Evolutionary conservation across 2,329 filamentous ascomycete genomes (phyloP), one percentile per base, ranked within the genome.

Genomic region (Fusarium sp.): DNA sequence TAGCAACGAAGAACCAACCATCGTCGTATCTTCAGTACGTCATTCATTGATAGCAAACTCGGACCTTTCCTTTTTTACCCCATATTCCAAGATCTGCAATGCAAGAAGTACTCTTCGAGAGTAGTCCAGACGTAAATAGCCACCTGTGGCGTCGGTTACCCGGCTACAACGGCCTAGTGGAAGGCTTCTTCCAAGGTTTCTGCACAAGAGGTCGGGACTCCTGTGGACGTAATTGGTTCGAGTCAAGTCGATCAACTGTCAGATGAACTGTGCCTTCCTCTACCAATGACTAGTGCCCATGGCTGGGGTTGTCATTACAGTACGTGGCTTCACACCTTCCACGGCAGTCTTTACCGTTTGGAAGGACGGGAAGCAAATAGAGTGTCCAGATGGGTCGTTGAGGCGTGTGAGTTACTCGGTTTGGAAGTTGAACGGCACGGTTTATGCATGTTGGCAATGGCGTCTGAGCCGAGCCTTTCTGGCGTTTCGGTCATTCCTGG

Each of bases 91-190:
- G 23, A 56, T 37, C 54, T 28, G 30, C 30, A 4, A 28, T 46
- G 40, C 20, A 20, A 4, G 10, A 37, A 12, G 34, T 37, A 37
- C 34, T 3, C 5, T 37, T n/a, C 10, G 18, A n/a, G 34, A n/a
- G 18, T 37, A 37, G 18, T 7, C 34, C 5, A 7, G n/a, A 34
- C 40, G 18, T 45, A 27, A 34, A 64, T 41, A 42, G 45, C 40
- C 53, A 64, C 49, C 23, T 37, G 50, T 58, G 53, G 62, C 45
- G 60, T 34, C 12, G 25, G 37, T 60, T 23, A 43, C 47, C 34
- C 61, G 28, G 61, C 55, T 59, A 66, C 60, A 60, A 45, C 47
- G 61, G 61, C 34, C 12, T 27, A 55, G 53, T 18, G 14, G 13
- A 16, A 27, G 30, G 41, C 28, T 18, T 25, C 41, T 21, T 23